A percentile compares a stretch with the other conserved stretches of the same genome.
Evolutionary conservation across 805 yeast species (phyloP).

Genomic region (Starmerella riodocensis): DNA sequence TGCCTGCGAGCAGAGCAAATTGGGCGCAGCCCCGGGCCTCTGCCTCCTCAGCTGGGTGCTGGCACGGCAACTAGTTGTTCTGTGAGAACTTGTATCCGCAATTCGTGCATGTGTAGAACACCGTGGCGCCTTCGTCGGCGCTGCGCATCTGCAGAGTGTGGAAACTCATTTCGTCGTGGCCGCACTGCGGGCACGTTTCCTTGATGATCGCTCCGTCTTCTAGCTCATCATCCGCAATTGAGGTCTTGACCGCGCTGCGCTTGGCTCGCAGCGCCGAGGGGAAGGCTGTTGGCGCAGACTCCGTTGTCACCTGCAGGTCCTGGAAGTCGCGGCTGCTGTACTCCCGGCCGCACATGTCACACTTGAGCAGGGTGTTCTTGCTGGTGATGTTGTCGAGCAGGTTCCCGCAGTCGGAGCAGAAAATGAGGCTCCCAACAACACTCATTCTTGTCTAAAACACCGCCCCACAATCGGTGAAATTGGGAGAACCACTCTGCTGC

Average conservation of each 20-base stretch:
- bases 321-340: conserved; percentile 43
- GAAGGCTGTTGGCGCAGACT: conserved; percentile 83
- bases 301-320: conserved; percentile 72
- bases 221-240: conserved; percentile 58
- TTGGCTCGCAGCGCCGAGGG: conserved; percentile 74
- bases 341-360: conserved; percentile 39
- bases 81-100: conserved; percentile 93
- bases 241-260: conserved; percentile 80
- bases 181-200: conserved; percentile 98
- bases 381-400: conserved; percentile 57
- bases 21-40: no score
- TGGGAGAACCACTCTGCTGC: no score
- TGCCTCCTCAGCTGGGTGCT: no score
- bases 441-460: conserved; percentile 55
- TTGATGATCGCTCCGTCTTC: conserved; percentile 95
- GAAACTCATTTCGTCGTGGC: conserved; percentile 94
- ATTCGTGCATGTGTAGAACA: conserved; percentile 85
- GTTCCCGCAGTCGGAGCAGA: conserved; percentile 88
- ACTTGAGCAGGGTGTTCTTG: conserved; percentile 27
- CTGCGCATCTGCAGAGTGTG: conserved; percentile 93
- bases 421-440: conserved; percentile 86
- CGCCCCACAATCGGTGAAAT: background rate
- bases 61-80: no score
- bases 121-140: conserved; percentile 99
- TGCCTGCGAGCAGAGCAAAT: no score